A percentile compares a stretch with the other conserved stretches of the same genome.
phyloP scores from a whole-genome alignment of 1,139 yeast species.

The Zhuliangozyma parablackwelliae region DNA sequence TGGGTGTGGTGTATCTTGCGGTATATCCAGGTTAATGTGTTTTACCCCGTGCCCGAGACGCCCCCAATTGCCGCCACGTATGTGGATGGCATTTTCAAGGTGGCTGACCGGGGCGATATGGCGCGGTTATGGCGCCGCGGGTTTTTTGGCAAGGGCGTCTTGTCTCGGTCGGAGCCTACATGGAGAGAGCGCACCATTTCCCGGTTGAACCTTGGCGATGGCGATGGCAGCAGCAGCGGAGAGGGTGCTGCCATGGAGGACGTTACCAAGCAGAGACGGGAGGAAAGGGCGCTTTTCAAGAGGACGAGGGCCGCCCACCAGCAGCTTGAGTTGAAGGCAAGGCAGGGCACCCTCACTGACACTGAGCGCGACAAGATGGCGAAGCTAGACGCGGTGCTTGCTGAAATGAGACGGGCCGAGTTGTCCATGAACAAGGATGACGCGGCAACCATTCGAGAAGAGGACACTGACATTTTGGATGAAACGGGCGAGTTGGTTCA shows the following conservation, averaged over 20 bases:
- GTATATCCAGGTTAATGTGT: slow-evolving; percentile 20
- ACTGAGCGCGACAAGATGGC: slow-evolving; percentile 27
- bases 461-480: slow-evolving; percentile 15
- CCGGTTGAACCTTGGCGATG: slow-evolving; percentile 34
- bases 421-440: slow-evolving; percentile 4
- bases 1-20: slow-evolving; percentile 46
- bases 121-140: slow-evolving; percentile 76
- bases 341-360: slow-evolving; percentile 19
- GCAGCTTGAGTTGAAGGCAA: slow-evolving; percentile 27
- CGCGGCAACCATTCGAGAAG: not conserved
- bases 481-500: slow-evolving; percentile 31
- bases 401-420: slow-evolving; percentile 18
- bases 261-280: slow-evolving; percentile 67
- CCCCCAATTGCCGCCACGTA: slow-evolving; percentile 20
- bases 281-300: slow-evolving; percentile 71
- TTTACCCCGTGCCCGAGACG: slow-evolving; percentile 25
- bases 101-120: slow-evolving; percentile 46
- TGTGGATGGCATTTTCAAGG: slow-evolving; percentile 39
- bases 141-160: slow-evolving; percentile 88
- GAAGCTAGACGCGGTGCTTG: slow-evolving; percentile 18
- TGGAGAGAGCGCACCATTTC: slow-evolving; percentile 65
- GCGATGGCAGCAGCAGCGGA: slow-evolving; percentile 22
- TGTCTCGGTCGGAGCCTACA: slow-evolving; percentile 89
- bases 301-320: slow-evolving; percentile 41
- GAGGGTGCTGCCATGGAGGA: slow-evolving; percentile 58